Evolutionary conservation across 1,284 basidiomycete genomes (phyloP).

Genomic region (Tilletia walkeri): DNA sequence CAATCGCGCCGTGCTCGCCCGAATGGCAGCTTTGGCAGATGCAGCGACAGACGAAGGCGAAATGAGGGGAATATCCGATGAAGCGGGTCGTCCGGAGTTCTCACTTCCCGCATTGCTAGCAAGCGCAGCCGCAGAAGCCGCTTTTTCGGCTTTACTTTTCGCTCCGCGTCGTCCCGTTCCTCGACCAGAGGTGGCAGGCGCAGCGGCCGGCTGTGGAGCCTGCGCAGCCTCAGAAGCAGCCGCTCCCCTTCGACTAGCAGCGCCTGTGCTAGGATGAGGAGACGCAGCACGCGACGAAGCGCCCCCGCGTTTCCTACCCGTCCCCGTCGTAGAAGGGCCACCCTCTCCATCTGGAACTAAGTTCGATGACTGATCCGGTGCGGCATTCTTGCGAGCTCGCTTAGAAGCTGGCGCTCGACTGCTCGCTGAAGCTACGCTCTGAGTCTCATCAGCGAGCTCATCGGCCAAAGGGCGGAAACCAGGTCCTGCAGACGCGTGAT

Average conservation of each 20-base stretch:
- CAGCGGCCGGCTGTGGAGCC: not conserved
- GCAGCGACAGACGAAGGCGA: slow-evolving; percentile 12
- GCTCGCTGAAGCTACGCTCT: slow-evolving; percentile 7
- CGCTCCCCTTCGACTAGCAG: too few species aligned
- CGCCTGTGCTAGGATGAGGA: too few species aligned
- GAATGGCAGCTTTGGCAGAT: slow-evolving; percentile 6
- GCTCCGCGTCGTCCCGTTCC: not conserved
- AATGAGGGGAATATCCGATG: not conserved
- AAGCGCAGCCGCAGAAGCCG: not conserved
- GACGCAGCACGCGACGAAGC: too few species aligned
- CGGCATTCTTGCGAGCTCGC: slow-evolving; percentile 2
- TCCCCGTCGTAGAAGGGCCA: too few species aligned
- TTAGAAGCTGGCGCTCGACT: not conserved
- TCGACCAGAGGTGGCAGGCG: not conserved
- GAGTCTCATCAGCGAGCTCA: slow-evolving; percentile 4
- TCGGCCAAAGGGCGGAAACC: not conserved
- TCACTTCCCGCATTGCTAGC: not conserved
- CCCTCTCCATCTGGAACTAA: too few species aligned
- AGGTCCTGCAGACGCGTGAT: not conserved
- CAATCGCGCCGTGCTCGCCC: slow-evolving; percentile 9
- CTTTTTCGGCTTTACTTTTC: not conserved
- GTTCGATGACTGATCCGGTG: too few species aligned
- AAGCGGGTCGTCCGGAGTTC: not conserved
- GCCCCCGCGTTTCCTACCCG: too few species aligned
- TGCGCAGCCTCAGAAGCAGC: not conserved